These are phyloP conservation scores for Colletotrichum sidae DNA, from an alignment of 2,329 filamentous ascomycete genomes.

Conservation along the genomic window DNA sequence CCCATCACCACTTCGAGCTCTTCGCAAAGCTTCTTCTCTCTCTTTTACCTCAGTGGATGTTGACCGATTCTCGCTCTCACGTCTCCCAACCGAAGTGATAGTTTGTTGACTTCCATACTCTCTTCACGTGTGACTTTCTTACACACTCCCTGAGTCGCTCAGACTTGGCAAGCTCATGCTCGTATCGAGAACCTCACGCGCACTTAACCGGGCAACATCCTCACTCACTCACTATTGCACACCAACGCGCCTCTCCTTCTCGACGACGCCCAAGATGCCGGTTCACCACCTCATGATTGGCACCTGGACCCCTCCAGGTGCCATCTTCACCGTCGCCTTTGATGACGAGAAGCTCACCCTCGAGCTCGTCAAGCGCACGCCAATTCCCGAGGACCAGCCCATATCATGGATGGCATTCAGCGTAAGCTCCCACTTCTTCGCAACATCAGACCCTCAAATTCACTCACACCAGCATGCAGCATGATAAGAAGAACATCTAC, in stretches of 20 bases:
- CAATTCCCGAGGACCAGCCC: slow-evolving; percentile 84
- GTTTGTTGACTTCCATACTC: no score
- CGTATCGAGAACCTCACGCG: slow-evolving; percentile 13
- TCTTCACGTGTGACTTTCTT: background rate
- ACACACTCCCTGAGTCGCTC: background rate
- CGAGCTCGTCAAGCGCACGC: slow-evolving; percentile 81
- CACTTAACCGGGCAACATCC: background rate
- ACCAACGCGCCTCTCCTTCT: slow-evolving; percentile 6
- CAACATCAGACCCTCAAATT: background rate
- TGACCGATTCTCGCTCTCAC: slow-evolving; percentile 13
- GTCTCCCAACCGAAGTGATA: slow-evolving; percentile 8
- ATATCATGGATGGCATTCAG: slow-evolving; percentile 96
- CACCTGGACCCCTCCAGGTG: slow-evolving; percentile 90
- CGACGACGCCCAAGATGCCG: slow-evolving; percentile 67
- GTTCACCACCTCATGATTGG: slow-evolving; percentile 90
- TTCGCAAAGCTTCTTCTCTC: background rate
- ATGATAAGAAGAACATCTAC: slow-evolving; percentile 86
- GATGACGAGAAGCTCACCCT: slow-evolving; percentile 84
- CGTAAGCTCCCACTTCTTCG: slow-evolving; percentile 60
- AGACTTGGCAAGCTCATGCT: slow-evolving; percentile 22
- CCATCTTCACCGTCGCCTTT: slow-evolving; percentile 90
- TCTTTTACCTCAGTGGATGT: slow-evolving; percentile 4
- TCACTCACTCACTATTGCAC: background rate
- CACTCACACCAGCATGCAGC: slow-evolving; percentile 60
- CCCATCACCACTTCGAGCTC: no score